Base-by-base conservation (phyloP, 139 green algal species). In the Coccomyxa sp. region DNA sequence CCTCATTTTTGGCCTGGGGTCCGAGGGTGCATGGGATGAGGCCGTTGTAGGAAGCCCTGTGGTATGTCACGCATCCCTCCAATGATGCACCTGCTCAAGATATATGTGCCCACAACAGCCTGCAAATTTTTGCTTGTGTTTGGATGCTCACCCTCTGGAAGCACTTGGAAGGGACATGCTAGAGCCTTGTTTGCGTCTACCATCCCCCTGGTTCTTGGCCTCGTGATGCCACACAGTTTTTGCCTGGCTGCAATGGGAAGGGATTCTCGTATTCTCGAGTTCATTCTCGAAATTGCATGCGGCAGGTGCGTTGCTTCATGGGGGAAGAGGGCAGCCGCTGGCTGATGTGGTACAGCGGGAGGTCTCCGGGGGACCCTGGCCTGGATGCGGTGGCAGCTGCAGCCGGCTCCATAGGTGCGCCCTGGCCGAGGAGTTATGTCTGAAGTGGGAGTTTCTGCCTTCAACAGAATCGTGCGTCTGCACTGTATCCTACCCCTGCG, bases 291-390 rank as follows among this genome's bases (percentile, higher is more conserved):
- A n/a, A n/a, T n/a, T n/a, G n/a, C n/a, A 25, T 21, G 63, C 18
- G 63, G 58, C 86, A 93, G 90, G 91, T 95, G 23, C 89, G 94
- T 23, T 96, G 91, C 88, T 97, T 91, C 77, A 45, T 95, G 67
- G 91, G 91, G 1, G 94, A 97, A 67, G 89, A 96, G 63, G 93
- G 95, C 83, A 83, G 95, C 89, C 88, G 92, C 7, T 98, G 95
- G 95, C 91, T 90, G 77, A 97, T 98, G 95, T 98, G 95, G 95
- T 98, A 98, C 83, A 89, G 82, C 30, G 95, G 93, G 1, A 85
- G 89, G 9, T 83, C 58, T 28, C 10, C 67, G 0, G 58, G 76
- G 21, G 67, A 79, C 71, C 25, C 79, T 45, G 79, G 80, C 60
- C 31, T 93, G 79, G 90, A 94, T 77, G 86, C 81, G 0, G 82